These are phyloP conservation scores for Graphilbum ipis-grandicollis DNA, from an alignment of 2,329 filamentous ascomycete genomes.

Conservation along the genomic window DNA sequence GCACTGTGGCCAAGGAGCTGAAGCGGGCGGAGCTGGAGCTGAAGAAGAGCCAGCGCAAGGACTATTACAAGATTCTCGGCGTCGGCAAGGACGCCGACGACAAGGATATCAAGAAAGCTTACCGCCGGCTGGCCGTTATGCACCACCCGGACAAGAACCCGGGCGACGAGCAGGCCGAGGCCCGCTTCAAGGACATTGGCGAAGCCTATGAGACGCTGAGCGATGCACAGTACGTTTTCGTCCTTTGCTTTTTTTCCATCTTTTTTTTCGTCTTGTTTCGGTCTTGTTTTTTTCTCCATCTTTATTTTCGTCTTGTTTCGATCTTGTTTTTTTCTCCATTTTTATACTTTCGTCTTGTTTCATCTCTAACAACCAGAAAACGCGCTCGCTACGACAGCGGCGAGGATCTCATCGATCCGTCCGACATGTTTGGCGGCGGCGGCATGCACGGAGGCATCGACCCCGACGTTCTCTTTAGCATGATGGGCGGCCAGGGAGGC, in stretches of 20 bases:
- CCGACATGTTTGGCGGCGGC: conserved; percentile 64
- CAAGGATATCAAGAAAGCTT: conserved; percentile 85
- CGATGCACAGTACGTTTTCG: conserved; percentile 64
- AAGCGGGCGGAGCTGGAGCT: conserved; percentile 83
- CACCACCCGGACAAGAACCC: conserved; percentile 98
- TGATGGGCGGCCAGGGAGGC: conserved; percentile 54
- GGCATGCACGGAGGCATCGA: conserved; percentile 52
- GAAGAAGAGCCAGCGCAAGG: conserved; percentile 94
- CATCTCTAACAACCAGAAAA: conserved; percentile 44
- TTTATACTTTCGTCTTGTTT: not conserved
- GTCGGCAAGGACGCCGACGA: conserved; percentile 75
- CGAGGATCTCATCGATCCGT: conserved; percentile 74
- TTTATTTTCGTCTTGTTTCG: not conserved
- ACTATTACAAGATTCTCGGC: conserved; percentile 96
- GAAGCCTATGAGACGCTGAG: conserved; percentile 94
- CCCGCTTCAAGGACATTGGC: conserved; percentile 92
- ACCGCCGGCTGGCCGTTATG: conserved; percentile 82
- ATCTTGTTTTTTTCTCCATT: not conserved
- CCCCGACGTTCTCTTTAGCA: conserved; percentile 64
- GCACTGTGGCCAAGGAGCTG: conserved; percentile 66
- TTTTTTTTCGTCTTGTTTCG: not conserved
- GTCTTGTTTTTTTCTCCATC: not conserved
- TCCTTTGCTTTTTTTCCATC: not conserved
- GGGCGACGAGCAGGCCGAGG: conserved; percentile 65
- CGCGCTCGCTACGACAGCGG: conserved; percentile 82